Base-by-base conservation (phyloP, 164 flowering plant species). In the Macadamia tetraphylla region DNA sequence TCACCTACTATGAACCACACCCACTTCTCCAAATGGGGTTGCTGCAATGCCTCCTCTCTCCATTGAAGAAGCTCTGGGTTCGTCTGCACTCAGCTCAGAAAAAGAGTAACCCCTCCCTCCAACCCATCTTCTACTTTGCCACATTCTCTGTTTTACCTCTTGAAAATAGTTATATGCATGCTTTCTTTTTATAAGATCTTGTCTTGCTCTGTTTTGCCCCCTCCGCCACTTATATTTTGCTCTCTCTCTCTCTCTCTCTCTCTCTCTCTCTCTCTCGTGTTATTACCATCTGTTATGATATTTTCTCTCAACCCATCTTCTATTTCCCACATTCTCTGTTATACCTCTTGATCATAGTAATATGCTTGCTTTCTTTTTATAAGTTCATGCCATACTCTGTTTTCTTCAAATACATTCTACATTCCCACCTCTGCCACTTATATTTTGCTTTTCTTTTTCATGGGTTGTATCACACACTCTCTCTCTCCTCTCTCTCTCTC, bases 1-100 rank as follows among this genome's bases (percentile, higher is more conserved):
- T 71, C 73, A 76, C 78, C 80, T 73, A 77, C 72, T 68, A 76
- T 58, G 73, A 75, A 63, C 60, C 76, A 64, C 48, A 74, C 69
- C 70, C 65, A 65, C 62, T 72, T 69, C 67, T 68, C 67, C 71
- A 70, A 65, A 87, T 87, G 91, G 81, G 86, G 75, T 85, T 85
- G 88, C 77, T 83, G n/a, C 86, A 71, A 31, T 82, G 87, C 74
- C 77, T 85, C 77, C 18, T 87, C 77, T 79, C 81, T 67, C 87
- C 88, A 58, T 71, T 85, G 78, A 87, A 81, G 88, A 85, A 85
- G 80, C 77, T 87, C 12, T 82, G 84, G 87, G n/a, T 70, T 74
- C 81, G 87, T 63, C 73, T 84, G 0, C 77, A 82, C 44, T 80
- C 86, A 2, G 68, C 86, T 46, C 78, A 70, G 11, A 75, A 64